A percentile compares a stretch with the other conserved stretches of the same genome.
Conservation (phyloP, 257 asterid species). For the Eucommia ulmoides region DNA sequence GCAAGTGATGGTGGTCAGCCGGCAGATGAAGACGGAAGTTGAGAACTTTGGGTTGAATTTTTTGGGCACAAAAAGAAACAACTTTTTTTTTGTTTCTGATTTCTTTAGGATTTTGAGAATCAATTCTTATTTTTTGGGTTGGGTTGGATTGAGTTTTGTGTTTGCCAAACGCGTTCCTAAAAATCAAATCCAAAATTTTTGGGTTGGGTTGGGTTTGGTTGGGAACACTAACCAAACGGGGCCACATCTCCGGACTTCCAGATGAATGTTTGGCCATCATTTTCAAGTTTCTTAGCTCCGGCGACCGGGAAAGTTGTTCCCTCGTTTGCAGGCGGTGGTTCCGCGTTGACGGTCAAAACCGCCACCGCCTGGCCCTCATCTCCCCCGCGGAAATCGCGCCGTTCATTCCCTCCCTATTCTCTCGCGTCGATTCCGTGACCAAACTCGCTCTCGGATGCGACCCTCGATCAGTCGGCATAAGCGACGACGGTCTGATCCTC, state of each 20-base stretch:
- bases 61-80: too few species aligned
- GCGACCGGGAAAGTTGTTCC: constrained; percentile 54
- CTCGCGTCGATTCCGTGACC: constrained; percentile 58
- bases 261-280: constrained; percentile 66
- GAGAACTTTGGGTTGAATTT: too few species aligned
- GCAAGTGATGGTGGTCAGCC: too few species aligned
- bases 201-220: too few species aligned
- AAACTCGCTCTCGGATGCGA: constrained; percentile 74
- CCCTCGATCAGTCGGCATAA: constrained; percentile 44
- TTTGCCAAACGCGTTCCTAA: too few species aligned
- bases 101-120: too few species aligned
- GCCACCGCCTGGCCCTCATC: constrained; percentile 51
- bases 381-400: constrained; percentile 29
- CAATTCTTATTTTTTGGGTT: too few species aligned
- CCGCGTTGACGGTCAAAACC: constrained; percentile 62
- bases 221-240: too few species aligned
- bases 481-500: constrained; percentile 44
- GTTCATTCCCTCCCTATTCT: constrained; percentile 31
- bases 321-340: constrained; percentile 64
- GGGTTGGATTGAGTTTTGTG: too few species aligned
- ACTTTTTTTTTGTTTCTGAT: too few species aligned
- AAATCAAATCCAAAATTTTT: too few species aligned
- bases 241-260: constrained; percentile 47
- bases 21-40: too few species aligned
- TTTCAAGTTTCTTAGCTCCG: constrained; percentile 62